A percentile compares a stretch with the other conserved stretches of the same genome.
Conservation (phyloP, 768 basidiomycete species). For the Boletus pseudopeckii region DNA sequence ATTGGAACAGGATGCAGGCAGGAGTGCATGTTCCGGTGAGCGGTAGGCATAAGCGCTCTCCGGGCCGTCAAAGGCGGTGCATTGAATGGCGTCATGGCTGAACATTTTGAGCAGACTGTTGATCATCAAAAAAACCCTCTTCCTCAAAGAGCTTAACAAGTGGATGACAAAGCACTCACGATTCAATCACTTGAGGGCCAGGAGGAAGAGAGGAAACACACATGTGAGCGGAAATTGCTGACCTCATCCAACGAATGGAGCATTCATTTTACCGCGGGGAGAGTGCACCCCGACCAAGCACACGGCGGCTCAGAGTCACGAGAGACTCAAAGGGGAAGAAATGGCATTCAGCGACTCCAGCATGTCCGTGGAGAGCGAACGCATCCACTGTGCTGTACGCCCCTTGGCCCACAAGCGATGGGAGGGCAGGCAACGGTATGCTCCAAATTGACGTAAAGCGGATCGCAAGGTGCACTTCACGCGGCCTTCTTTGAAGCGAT, state of each 20-base stretch:
- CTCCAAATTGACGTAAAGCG: constrained; percentile 28
- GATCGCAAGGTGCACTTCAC: constrained; percentile 20
- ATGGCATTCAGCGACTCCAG: constrained; percentile 14
- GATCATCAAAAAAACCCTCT: constrained; percentile 31
- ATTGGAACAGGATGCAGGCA: constrained; percentile 32
- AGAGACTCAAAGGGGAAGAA: constrained; percentile 12
- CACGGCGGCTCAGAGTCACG: constrained; percentile 10
- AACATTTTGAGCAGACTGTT: constrained; percentile 17
- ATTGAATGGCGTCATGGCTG: constrained; percentile 24
- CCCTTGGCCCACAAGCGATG: constrained; percentile 31
- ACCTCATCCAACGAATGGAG: constrained; percentile 13
- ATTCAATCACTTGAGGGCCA: constrained; percentile 12
- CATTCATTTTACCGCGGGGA: constrained; percentile 16
- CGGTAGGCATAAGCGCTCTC: constrained; percentile 23
- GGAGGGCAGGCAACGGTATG: constrained; percentile 31
- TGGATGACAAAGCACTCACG: constrained; percentile 15
- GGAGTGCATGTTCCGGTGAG: constrained; percentile 28
- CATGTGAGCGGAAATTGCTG: constrained; percentile 27
- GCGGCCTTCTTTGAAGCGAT: constrained; percentile 13
- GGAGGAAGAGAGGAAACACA: constrained; percentile 3
- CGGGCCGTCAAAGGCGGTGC: constrained; percentile 27
- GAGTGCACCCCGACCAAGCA: constrained; percentile 5
- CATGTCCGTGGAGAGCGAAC: constrained; percentile 30
- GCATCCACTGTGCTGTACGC: constrained; percentile 12
- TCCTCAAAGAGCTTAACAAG: constrained; percentile 31